Conservation (phyloP, 2,329 filamentous ascomycete genomes). For the Exophiala phaeomuriformis region DNA sequence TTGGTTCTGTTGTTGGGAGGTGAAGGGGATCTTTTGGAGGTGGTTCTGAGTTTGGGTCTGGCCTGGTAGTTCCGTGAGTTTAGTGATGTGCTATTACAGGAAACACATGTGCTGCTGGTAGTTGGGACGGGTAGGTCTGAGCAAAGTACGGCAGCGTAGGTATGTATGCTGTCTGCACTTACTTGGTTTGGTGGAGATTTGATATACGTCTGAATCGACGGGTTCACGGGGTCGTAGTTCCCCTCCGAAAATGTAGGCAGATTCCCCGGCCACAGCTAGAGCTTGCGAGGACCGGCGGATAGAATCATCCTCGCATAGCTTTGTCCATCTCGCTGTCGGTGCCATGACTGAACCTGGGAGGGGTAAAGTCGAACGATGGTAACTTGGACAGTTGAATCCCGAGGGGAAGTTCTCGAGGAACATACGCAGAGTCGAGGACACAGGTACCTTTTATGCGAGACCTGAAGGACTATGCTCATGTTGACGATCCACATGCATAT, state of each 20-base stretch:
- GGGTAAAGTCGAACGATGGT: not conserved
- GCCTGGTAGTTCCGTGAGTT: no score
- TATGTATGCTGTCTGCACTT: not conserved
- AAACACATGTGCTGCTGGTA: no score
- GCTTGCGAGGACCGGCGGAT: constrained; percentile 68
- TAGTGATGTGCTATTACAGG: no score
- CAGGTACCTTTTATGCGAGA: no score
- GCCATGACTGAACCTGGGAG: not conserved
- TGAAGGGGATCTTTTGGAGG: no score
- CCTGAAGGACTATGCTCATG: not conserved
- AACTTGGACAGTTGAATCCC: no score
- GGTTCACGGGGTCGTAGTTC: constrained; percentile 60
- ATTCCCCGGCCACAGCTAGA: constrained; percentile 52
- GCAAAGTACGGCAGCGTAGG: no score
- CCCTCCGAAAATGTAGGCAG: constrained; percentile 69
- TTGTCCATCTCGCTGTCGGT: not conserved
- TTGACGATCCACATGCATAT: not conserved
- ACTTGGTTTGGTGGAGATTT: constrained; percentile 40
- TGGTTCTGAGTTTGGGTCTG: no score
- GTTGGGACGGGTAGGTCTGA: no score
- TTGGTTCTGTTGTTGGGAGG: no score
- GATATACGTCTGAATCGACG: constrained; percentile 65
- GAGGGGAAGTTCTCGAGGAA: not conserved
- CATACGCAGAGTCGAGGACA: not conserved
- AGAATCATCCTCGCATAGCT: not conserved